Conservation (phyloP, 805 yeast genomes). For the Candida methanosorbosa region DNA sequence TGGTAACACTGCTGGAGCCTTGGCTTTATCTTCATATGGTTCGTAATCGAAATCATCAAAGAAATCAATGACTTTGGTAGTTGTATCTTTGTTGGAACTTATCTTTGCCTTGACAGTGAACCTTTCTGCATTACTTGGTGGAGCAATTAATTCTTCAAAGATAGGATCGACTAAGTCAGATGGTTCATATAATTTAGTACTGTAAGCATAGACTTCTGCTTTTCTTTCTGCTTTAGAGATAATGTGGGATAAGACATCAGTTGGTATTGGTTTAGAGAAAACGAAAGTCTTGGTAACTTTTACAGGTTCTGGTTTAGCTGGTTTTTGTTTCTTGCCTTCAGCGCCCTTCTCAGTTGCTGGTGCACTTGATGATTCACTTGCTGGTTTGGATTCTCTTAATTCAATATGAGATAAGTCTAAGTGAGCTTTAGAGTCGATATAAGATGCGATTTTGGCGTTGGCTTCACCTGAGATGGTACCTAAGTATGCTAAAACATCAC, state of each 20-base stretch:
- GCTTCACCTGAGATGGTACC: slow-evolving; percentile 61
- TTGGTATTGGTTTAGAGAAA: slow-evolving; percentile 19
- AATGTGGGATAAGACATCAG: slow-evolving; percentile 22
- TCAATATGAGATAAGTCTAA: slow-evolving; percentile 69
- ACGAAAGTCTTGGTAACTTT: slow-evolving; percentile 23
- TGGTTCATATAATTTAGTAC: slow-evolving; percentile 22
- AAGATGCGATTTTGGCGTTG: slow-evolving; percentile 44
- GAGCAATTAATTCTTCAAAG: slow-evolving; percentile 51
- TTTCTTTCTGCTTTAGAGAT: slow-evolving; percentile 34
- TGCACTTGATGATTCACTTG: slow-evolving; percentile 10
- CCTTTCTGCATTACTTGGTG: slow-evolving; percentile 32
- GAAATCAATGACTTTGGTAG: slow-evolving; percentile 6
- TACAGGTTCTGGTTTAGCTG: slow-evolving; percentile 26
- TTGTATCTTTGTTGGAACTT: slow-evolving; percentile 10
- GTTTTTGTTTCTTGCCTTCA: slow-evolving; percentile 9
- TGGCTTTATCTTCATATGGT: slow-evolving; percentile 11
- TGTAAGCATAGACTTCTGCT: slow-evolving; percentile 37
- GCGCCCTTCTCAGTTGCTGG: neutral
- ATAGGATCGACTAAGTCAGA: slow-evolving; percentile 49
- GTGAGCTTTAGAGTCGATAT: slow-evolving; percentile 45
- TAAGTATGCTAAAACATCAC: slow-evolving; percentile 80
- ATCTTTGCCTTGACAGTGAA: slow-evolving; percentile 27
- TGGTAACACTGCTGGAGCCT: slow-evolving; percentile 14
- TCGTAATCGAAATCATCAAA: slow-evolving; percentile 18
- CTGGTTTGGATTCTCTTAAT: slow-evolving; percentile 26